Conservation (phyloP, 2,329 filamentous ascomycete species). For the Colletotrichum godetiae region DNA sequence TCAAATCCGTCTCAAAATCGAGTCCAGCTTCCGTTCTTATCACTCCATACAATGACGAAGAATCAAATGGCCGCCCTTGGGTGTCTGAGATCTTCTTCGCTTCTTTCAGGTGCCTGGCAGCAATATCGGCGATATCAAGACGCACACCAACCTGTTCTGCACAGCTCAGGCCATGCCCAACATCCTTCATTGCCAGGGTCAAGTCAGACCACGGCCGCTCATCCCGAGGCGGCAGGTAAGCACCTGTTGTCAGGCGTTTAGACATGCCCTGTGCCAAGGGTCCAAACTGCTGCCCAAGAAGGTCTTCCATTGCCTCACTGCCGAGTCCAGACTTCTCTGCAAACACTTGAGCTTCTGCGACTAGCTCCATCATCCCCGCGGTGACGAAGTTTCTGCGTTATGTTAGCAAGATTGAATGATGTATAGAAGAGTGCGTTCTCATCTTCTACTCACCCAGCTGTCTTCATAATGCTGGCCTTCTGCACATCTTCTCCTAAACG, state of each 20-base stretch:
- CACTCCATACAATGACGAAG: conserved; percentile 62
- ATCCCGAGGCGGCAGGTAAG: conserved; percentile 48
- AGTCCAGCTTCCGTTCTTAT: conserved; percentile 55
- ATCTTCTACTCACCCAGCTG: conserved; percentile 49
- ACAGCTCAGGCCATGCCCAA: conserved; percentile 58
- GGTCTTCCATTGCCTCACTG: conserved; percentile 51
- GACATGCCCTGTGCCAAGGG: conserved; percentile 51
- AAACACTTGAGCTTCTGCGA: conserved; percentile 61
- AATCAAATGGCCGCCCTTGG: conserved; percentile 54
- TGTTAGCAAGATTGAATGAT: too few relatives aligned
- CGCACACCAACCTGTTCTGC: conserved; percentile 52
- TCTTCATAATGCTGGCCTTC: conserved; percentile 60
- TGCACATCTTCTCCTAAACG: conserved; percentile 54
- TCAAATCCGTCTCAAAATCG: conserved; percentile 54
- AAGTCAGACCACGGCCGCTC: conserved; percentile 59
- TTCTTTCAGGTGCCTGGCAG: conserved; percentile 53
- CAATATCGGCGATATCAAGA: conserved; percentile 55
- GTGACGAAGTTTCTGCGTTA: conserved; percentile 58
- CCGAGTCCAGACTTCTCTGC: conserved; percentile 58
- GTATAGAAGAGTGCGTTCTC: too few relatives aligned
- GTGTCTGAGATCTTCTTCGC: conserved; percentile 52
- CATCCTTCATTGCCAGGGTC: conserved; percentile 63
- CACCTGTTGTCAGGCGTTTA: conserved; percentile 49
- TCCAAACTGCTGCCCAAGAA: conserved; percentile 55
- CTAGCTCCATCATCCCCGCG: conserved; percentile 59